Conservation (phyloP, 2,329 filamentous ascomycete genomes). For the Diaporthe sp. region DNA sequence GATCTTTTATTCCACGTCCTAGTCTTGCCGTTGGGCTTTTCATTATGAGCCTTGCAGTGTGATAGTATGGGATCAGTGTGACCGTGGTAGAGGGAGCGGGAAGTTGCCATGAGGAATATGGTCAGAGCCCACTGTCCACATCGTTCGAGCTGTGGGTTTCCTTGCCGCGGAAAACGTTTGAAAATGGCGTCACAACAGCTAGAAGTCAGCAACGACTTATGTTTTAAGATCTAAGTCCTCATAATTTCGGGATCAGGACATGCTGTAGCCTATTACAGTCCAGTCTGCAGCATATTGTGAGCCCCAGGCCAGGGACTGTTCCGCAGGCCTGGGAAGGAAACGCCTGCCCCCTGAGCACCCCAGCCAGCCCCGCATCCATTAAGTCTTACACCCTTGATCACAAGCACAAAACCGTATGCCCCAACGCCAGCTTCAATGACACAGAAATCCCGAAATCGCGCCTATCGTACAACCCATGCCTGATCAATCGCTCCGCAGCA, state of each 20-base stretch:
- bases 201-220: background rate
- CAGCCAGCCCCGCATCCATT: conserved; percentile 6
- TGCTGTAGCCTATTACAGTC: conserved; percentile 23
- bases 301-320: background rate
- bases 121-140: background rate
- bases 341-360: background rate
- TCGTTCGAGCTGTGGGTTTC: background rate
- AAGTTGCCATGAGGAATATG: too few relatives aligned
- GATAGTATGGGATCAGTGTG: background rate
- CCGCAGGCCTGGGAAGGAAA: background rate
- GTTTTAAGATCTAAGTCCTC: conserved; percentile 17
- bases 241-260: background rate
- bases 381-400: conserved; percentile 39
- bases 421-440: conserved; percentile 40
- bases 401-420: conserved; percentile 32
- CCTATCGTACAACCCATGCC: conserved; percentile 7
- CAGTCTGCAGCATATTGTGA: conserved; percentile 31
- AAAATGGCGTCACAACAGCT: background rate
- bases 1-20: conserved; percentile 21
- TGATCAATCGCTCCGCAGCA: conserved; percentile 90
- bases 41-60: background rate
- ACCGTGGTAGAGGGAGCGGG: too few relatives aligned
- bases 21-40: background rate
- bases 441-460: conserved; percentile 3
- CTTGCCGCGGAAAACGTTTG: background rate